Conservation (phyloP, 202 grass and related monocot genomes). For the Carex sylvatica region DNA sequence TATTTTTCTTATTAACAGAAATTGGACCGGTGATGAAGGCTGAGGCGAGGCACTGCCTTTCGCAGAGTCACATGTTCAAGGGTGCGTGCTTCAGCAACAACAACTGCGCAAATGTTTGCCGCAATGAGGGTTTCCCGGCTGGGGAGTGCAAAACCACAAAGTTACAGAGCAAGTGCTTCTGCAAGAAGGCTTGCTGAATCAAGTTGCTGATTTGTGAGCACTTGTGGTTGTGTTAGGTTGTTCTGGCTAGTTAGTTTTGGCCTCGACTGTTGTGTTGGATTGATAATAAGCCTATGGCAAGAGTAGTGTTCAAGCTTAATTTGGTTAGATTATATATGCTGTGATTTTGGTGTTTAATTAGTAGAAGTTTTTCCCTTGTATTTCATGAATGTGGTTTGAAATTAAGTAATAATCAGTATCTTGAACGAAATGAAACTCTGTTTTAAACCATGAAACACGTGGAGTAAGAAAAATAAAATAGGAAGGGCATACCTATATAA, state of each 20-base stretch:
- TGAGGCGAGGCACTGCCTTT: slow-evolving; percentile 56
- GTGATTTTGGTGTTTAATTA: background rate
- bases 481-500: too few species aligned
- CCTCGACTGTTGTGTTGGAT: background rate
- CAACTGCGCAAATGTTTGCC: slow-evolving; percentile 61
- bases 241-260: background rate
- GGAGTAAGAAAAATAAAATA: too few species aligned
- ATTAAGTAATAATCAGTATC: background rate
- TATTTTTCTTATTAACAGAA: slow-evolving; percentile 26
- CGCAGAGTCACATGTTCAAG: slow-evolving; percentile 58
- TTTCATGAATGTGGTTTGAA: background rate
- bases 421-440: background rate
- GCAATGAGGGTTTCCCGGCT: slow-evolving; percentile 53
- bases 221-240: background rate
- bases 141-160: slow-evolving; percentile 44
- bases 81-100: slow-evolving; percentile 38
- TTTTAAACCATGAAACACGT: background rate
- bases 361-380: background rate
- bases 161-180: slow-evolving; percentile 48
- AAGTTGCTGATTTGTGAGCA: background rate
- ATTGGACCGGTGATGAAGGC: slow-evolving; percentile 42
- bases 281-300: background rate
- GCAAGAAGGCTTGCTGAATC: slow-evolving; percentile 46
- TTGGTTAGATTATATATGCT: background rate
- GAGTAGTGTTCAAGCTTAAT: background rate